These are phyloP conservation scores for Brettanomyces custersianus DNA, from an alignment of 805 yeast species.

Conservation along the genomic window DNA sequence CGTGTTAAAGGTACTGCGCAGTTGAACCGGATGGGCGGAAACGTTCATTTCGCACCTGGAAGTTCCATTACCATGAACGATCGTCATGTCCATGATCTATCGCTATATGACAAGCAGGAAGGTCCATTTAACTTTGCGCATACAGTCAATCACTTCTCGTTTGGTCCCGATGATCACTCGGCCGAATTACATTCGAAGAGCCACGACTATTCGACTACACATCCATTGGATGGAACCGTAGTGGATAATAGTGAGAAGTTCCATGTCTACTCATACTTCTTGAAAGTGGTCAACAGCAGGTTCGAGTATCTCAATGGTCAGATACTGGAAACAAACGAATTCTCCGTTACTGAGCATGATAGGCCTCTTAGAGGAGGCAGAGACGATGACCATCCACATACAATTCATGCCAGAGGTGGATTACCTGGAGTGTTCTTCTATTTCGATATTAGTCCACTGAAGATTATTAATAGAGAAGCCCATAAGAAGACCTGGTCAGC, in stretches of 20 bases:
- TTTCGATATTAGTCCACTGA: conserved; percentile 89
- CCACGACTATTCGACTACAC: conserved; percentile 35
- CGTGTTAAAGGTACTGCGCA: conserved; percentile 70
- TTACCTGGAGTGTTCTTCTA: conserved; percentile 81
- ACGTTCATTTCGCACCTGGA: conserved; percentile 95
- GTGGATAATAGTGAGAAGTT: conserved; percentile 38
- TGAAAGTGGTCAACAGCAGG: conserved; percentile 86
- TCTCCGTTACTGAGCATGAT: conserved; percentile 80
- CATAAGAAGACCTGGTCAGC: conserved; percentile 73
- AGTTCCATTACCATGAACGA: conserved; percentile 51
- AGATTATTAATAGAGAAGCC: conserved; percentile 77
- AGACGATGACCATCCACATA: conserved; percentile 86
- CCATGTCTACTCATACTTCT: conserved; percentile 65
- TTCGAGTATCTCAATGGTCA: conserved; percentile 56
- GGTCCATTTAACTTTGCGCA: conserved; percentile 71
- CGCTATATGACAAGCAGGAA: conserved; percentile 50
- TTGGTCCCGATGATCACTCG: conserved; percentile 51
- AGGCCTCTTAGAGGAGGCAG: conserved; percentile 80
- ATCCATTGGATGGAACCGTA: conserved; percentile 56
- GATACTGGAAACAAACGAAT: conserved; percentile 74
- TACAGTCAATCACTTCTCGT: conserved; percentile 67
- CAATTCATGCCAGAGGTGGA: conserved; percentile 77
- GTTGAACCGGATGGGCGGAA: conserved; percentile 82
- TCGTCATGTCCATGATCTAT: conserved; percentile 77
- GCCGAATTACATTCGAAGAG: conserved; percentile 6